These are phyloP conservation scores for Cryphonectria naterciae DNA, from an alignment of 2,329 filamentous ascomycete genomes.

Conservation along the genomic window DNA sequence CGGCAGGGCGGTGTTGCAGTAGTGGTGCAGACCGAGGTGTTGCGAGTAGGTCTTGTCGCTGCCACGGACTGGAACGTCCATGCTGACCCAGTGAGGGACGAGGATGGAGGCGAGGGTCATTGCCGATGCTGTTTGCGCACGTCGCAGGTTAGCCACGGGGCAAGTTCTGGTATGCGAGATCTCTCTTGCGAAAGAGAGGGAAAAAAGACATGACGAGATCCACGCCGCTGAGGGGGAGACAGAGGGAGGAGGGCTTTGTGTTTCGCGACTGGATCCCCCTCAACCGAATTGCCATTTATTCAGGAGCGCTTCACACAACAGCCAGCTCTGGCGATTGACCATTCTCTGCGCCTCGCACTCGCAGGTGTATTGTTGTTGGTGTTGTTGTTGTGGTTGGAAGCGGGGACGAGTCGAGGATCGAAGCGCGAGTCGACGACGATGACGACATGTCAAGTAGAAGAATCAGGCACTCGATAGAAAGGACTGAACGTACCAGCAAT, in stretches of 20 bases:
- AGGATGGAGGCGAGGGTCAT: conserved; percentile 73
- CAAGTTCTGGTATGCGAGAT: conserved; percentile 7
- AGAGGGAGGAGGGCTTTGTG: not conserved
- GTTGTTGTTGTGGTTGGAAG: not conserved
- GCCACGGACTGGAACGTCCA: conserved; percentile 54
- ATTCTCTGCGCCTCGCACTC: not conserved
- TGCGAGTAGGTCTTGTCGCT: conserved; percentile 54
- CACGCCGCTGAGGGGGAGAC: not conserved
- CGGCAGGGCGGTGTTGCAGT: conserved; percentile 72
- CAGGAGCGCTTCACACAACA: not conserved
- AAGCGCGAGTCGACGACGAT: conserved; percentile 1
- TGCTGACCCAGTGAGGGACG: conserved; percentile 73
- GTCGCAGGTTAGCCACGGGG: conserved; percentile 37
- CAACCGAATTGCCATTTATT: not conserved
- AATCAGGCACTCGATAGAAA: not conserved
- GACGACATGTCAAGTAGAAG: conserved; percentile 10
- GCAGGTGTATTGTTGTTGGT: not conserved
- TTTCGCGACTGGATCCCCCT: not conserved
- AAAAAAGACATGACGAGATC: conserved; percentile 14
- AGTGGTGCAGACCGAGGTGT: conserved; percentile 77
- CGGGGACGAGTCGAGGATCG: not conserved
- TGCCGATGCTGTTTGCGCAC: conserved; percentile 59
- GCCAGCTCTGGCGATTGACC: not conserved
- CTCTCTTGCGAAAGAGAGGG: not conserved
- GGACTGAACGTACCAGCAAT: conserved; percentile 27